These are phyloP conservation scores for Medicago lupulina DNA, from an alignment of 306 rosid genomes.

Conservation along the genomic window DNA sequence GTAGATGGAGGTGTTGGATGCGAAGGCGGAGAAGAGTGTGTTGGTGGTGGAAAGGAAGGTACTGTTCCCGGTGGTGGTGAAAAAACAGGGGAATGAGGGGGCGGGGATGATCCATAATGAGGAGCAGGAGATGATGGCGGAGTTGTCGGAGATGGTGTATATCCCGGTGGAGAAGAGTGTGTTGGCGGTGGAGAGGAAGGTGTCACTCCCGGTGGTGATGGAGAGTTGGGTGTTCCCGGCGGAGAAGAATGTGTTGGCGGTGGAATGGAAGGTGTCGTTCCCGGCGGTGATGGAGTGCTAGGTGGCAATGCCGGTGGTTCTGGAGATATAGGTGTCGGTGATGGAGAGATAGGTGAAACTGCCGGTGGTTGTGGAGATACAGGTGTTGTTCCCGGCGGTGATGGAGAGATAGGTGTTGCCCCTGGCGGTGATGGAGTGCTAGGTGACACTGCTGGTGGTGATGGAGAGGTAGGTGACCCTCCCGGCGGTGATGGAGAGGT, in stretches of 20 bases:
- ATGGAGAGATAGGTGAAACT: conserved; percentile 16
- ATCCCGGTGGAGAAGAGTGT: conserved; percentile 19
- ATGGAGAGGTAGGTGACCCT: background rate
- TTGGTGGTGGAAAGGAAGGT: background rate
- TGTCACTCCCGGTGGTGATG: background rate
- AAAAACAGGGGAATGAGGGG: conserved; percentile 8
- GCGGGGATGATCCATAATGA: conserved; percentile 23
- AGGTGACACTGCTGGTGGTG: conserved; percentile 9
- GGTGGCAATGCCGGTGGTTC: background rate
- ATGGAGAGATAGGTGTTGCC: conserved; percentile 4
- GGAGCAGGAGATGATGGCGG: conserved; percentile 47
- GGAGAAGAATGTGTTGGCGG: background rate
- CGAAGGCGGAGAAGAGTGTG: background rate
- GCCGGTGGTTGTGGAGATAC: background rate
- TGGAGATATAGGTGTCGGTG: conserved; percentile 30
- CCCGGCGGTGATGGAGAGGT: conserved; percentile 41
- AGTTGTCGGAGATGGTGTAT: conserved; percentile 17
- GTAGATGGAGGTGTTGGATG: conserved; percentile 40
- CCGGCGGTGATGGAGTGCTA: conserved; percentile 39
- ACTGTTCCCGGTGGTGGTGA: conserved; percentile 33
- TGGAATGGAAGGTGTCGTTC: background rate
- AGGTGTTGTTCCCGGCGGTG: background rate
- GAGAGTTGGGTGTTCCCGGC: background rate
- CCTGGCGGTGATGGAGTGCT: background rate
- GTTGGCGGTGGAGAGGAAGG: conserved; percentile 39